Conservation (phyloP, 306 rosid species). For the Cicer arietinum region DNA sequence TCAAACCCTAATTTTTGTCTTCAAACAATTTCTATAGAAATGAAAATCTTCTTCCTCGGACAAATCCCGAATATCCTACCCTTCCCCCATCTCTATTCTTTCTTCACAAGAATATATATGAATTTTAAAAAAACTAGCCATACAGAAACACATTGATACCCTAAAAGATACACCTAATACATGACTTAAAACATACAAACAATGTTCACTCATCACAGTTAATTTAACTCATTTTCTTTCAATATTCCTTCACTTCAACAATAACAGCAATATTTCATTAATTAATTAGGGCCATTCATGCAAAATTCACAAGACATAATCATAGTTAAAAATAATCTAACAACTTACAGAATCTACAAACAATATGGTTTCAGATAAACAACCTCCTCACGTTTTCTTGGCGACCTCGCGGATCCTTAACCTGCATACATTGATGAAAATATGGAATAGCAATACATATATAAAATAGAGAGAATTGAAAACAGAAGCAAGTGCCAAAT, state of each 20-base stretch:
- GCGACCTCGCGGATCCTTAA: background rate
- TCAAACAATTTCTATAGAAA: constrained; percentile 2
- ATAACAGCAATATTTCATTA: no score
- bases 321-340: background rate
- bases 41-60: background rate
- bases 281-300: no score
- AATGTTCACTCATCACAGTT: background rate
- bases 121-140: background rate
- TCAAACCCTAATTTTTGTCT: background rate
- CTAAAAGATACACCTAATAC: background rate
- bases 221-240: background rate
- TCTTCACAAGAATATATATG: background rate
- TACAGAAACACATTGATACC: constrained; percentile 30
- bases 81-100: background rate
- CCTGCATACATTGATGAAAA: background rate
- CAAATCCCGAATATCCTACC: background rate
- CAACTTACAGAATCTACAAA: constrained; percentile 11
- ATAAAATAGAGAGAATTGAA: background rate
- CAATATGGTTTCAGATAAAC: no score
- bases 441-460: background rate
- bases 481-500: background rate
- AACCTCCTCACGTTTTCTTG: background rate
- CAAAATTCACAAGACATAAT: background rate
- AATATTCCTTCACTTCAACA: background rate
- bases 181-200: constrained; percentile 11